These are phyloP conservation scores for Rhodotorula sp. DNA, from an alignment of 1,284 basidiomycete genomes.

Conservation along the genomic window DNA sequence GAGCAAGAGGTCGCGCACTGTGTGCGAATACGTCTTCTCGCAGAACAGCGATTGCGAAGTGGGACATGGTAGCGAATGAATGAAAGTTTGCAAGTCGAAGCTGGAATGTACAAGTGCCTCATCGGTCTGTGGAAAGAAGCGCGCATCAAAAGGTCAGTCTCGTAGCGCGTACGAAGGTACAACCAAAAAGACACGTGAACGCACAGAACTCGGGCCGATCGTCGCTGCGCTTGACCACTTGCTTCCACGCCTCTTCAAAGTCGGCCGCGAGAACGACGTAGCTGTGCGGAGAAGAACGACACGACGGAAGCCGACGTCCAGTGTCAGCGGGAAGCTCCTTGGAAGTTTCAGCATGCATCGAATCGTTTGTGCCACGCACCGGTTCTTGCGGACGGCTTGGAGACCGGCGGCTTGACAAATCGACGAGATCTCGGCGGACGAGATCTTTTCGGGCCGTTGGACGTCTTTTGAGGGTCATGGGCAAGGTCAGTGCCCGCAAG, in stretches of 20 bases:
- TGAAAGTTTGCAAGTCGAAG: too few relatives aligned
- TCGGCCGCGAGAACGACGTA: conserved; percentile 96
- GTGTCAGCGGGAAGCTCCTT: neutral
- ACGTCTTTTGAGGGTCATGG: conserved; percentile 68
- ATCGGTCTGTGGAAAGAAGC: too few relatives aligned
- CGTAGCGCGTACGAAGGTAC: neutral
- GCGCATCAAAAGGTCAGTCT: too few relatives aligned
- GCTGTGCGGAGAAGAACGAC: too few relatives aligned
- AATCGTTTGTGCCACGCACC: conserved; percentile 4
- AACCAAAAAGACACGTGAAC: conserved; percentile 46
- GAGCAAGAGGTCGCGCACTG: too few relatives aligned
- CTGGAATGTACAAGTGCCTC: too few relatives aligned
- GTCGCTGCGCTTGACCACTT: conserved; percentile 82
- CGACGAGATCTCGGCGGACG: conserved; percentile 91
- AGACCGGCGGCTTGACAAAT: conserved; percentile 97
- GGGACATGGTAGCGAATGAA: too few relatives aligned
- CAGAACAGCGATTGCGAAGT: too few relatives aligned
- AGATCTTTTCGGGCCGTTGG: conserved; percentile 91
- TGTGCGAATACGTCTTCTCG: too few relatives aligned
- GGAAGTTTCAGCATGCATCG: too few relatives aligned
- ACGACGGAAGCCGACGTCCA: neutral
- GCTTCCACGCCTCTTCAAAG: conserved; percentile 99
- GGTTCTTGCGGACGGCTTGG: conserved; percentile 65
- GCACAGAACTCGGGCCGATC: conserved; percentile 94
- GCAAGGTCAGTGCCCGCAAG: neutral